Evolutionary conservation across 345 rosid genomes (phyloP), one percentile per base, ranked within the genome.

Genomic region (Nephelium lappaceum): DNA sequence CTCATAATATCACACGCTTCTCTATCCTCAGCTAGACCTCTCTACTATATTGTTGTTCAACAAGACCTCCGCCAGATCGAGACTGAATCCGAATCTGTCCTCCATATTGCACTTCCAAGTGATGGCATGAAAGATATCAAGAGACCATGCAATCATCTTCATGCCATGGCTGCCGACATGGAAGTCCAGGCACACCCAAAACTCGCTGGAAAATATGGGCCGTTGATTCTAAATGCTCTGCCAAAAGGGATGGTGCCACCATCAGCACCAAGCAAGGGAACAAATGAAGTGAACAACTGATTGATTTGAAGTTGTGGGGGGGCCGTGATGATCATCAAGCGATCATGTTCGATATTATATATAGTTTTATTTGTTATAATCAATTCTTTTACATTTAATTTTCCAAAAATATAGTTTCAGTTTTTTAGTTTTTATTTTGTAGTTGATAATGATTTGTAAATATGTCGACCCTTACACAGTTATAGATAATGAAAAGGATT

Each of bases 261-360:
- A 36, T 88, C 95, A 58, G 93, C 81, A 11, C 93, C 95, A 36
- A 86, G 96, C 86, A 76, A 75, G 76, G 80, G 85, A 75, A 80
- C 79, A 80, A 82, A 93, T 81, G 69, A 71, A 11, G 47, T 82
- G 51, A 82, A 85, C n/a, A 79, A 85, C 87, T 91, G 84, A 18
- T 60, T 19, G 58, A 53, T 5, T 14, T 49, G 16, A 41, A 8
- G 8, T 41, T 41, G 9, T 53, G 18, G 11, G 1, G n/a, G 14
- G 12, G 12, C 3, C 36, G 3, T 31, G 3, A 31, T 10, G 49
- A 45, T 45, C 49, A 45, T 8, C 49, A 45, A 45, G 49, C 2
- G 1, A 53, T 53, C 3, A 53, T 53, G 4, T 53, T 53, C 58
- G 18, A 12, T 49, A 49, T 3, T 15, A 49, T 49, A 14, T 14